Evolutionary conservation across 176 grass and related monocot species (phyloP), one percentile per base, ranked within the genome.

Genomic region (Triticum monococcum): DNA sequence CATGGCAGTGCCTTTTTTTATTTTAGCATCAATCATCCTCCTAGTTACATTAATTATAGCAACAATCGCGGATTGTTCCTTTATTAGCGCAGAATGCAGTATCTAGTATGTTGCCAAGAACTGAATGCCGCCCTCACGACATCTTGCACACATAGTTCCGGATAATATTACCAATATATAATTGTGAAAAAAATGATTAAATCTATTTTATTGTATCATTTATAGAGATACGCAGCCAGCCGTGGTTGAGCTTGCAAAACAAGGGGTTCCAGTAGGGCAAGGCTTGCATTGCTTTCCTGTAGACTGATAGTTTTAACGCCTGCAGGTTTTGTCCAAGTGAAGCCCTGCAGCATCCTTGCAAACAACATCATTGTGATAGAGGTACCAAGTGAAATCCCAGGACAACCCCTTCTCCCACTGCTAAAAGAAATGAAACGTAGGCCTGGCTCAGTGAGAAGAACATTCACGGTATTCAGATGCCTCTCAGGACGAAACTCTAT

Each of bases 341-440:
- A 92, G 5, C 68, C 90, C 20, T 92, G 90, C 46, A 92, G 5
- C 77, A 89, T 43, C 56, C 91, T 89, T 4, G 79, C 83, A 7
- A 92, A 50, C 17, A 84, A 12, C 57, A 89, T 83, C 26, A 85
- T 78, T 0, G 63, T 89, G 72, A 92, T 59, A 1, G 22, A 32
- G 1, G 78, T 76, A 9, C 87, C 87, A 0, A 89, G 61, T 0
- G 54, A 41, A 1, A 45, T 76, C 0, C 83, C 87, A 2, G 79
- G 71, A 31, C 91, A 92, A 1, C 56, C 62, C n/a, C 90, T 74
- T 16, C 90, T 77, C 20, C 90, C 87, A 1, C 65, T 28, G 5
- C 68, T 68, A 18, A 92, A 92, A 4, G 90, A 84, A 68, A 92
- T 59, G 26, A 92, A 86, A 5, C 79, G 37, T 5, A 92, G 73